phyloP scores from a whole-genome alignment of 1,284 basidiomycete species.

The Fistulina hepatica region DNA sequence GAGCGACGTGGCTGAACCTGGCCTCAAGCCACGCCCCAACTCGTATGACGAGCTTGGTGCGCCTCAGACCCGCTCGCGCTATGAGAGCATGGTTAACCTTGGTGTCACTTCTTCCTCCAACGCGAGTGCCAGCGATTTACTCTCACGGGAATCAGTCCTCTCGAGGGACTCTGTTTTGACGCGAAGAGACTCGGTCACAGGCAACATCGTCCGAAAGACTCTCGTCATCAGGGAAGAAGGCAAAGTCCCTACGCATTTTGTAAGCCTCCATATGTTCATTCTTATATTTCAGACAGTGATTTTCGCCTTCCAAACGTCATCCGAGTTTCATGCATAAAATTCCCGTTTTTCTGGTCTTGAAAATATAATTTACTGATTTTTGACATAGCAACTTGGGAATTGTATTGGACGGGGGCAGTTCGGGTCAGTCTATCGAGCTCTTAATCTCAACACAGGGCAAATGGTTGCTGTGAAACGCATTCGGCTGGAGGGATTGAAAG shows the following conservation, averaged over 20 bases:
- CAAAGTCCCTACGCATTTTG: conserved; percentile 72
- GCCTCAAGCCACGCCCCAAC: conserved; percentile 44
- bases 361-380: conserved; percentile 12
- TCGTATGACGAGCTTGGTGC: conserved; percentile 58
- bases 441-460: conserved; percentile 86
- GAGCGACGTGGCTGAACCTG: conserved; percentile 55
- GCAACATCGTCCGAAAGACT: conserved; percentile 57
- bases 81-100: conserved; percentile 60
- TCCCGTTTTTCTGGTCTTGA: no score
- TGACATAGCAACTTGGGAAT: conserved; percentile 78
- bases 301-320: no score
- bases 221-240: conserved; percentile 77
- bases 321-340: no score
- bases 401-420: conserved; percentile 96
- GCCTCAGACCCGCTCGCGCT: conserved; percentile 40
- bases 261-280: conserved; percentile 37
- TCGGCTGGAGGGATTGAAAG: conserved; percentile 73
- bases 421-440: conserved; percentile 86
- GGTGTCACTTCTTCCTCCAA: conserved; percentile 40
- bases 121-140: conserved; percentile 58
- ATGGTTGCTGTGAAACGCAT: conserved; percentile 95
- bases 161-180: no score
- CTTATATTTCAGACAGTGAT: not conserved
- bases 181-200: conserved; percentile 54
- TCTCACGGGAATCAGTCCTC: conserved; percentile 25